Conservation (phyloP, 768 basidiomycete genomes). For the Suillus variegatus region DNA sequence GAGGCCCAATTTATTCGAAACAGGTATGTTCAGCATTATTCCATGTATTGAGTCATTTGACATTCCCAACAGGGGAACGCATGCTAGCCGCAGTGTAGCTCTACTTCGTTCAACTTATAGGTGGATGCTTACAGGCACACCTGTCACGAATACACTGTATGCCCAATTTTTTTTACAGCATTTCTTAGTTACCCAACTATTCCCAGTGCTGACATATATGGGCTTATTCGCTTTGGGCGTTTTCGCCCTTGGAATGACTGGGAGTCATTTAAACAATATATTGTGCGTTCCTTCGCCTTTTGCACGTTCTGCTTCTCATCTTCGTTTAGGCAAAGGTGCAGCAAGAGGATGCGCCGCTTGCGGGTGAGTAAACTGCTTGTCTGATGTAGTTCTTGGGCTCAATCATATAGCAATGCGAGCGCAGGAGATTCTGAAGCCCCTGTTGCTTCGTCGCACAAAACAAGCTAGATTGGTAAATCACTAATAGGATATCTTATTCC, state of each 20-base stretch:
- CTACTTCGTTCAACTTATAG: conserved; percentile 64
- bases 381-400: background rate
- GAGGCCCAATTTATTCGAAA: conserved; percentile 81
- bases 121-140: conserved; percentile 82
- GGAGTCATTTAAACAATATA: conserved; percentile 58
- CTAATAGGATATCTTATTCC: background rate
- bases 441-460: conserved; percentile 76
- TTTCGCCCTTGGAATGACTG: conserved; percentile 77
- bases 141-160: conserved; percentile 70
- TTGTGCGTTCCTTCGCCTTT: conserved; percentile 38
- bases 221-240: conserved; percentile 66
- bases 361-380: conserved; percentile 38
- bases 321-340: conserved; percentile 51
- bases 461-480: conserved; percentile 44
- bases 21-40: conserved; percentile 35
- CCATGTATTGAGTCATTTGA: background rate
- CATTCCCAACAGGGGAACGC: conserved; percentile 44
- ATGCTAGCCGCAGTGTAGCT: conserved; percentile 58
- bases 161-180: conserved; percentile 12
- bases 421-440: conserved; percentile 64
- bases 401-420: conserved; percentile 49
- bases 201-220: conserved; percentile 62
- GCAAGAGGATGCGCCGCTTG: conserved; percentile 56
- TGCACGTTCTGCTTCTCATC: background rate
- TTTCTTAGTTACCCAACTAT: background rate